A percentile compares a stretch with the other conserved stretches of the same genome.
phyloP scores from a whole-genome alignment of 352 stramenopile genomes.

The Phytopythium ostracodes region DNA sequence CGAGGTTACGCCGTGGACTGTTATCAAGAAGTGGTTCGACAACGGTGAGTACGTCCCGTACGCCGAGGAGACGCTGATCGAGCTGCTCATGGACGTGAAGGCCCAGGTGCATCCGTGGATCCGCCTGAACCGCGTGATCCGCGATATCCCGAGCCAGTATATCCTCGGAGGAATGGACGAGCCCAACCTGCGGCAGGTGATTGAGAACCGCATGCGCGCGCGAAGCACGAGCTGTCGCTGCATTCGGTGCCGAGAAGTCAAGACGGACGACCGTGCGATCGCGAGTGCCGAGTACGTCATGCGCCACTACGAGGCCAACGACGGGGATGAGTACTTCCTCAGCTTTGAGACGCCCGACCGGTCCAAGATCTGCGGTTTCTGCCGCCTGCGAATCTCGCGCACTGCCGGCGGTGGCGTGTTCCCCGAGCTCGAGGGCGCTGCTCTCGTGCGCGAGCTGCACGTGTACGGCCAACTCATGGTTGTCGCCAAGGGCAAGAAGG shows the following conservation, averaged over 20 bases:
- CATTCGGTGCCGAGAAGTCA: conserved; percentile 91
- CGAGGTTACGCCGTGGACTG: conserved; percentile 89
- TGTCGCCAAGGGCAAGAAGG: conserved; percentile 15
- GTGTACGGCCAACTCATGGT: conserved; percentile 89
- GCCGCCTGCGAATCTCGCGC: conserved; percentile 74
- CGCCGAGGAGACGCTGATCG: conserved; percentile 80
- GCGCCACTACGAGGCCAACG: conserved; percentile 84
- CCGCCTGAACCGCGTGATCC: conserved; percentile 91
- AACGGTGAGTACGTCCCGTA: conserved; percentile 88
- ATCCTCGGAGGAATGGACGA: conserved; percentile 92
- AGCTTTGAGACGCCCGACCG: conserved; percentile 89
- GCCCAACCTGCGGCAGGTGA: conserved; percentile 89
- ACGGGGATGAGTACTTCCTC: conserved; percentile 89
- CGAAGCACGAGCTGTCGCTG: conserved; percentile 76
- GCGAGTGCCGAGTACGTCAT: conserved; percentile 61
- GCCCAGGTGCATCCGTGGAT: conserved; percentile 92
- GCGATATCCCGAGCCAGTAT: conserved; percentile 93
- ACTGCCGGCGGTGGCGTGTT: conserved; percentile 69
- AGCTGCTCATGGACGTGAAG: conserved; percentile 90
- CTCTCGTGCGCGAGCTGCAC: conserved; percentile 88
- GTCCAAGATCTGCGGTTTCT: conserved; percentile 90
- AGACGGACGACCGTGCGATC: conserved; percentile 80
- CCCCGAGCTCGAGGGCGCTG: conserved; percentile 66
- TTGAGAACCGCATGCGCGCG: conserved; percentile 79
- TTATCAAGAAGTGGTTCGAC: conserved; percentile 91